Percentiles rank a stretch among this genome's conserved stretches.
Evolutionary conservation across 139 green algal genomes (phyloP).

Genomic region (Chlorella sp.): DNA sequence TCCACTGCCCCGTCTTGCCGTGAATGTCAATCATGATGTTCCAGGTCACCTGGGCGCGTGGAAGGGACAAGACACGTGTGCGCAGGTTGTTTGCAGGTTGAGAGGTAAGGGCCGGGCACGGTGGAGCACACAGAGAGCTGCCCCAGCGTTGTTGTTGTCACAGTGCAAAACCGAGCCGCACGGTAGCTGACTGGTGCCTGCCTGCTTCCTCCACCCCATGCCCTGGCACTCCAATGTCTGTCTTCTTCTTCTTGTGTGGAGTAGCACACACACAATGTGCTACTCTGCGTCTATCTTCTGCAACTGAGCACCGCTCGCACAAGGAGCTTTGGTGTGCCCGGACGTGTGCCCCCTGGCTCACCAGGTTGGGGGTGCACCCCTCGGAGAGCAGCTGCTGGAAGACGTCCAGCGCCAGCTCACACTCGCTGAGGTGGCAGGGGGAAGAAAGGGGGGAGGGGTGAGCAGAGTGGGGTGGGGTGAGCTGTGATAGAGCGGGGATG

Average conservation of each 20-base stretch:
- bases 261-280: no score
- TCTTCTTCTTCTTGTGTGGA: no score
- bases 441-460: not conserved
- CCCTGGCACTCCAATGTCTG: no score
- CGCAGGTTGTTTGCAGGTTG: no score
- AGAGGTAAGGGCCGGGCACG: not conserved
- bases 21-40: slow-evolving; percentile 87
- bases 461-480: not conserved
- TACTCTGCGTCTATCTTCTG: no score
- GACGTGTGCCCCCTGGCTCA: not conserved
- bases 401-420: slow-evolving; percentile 72
- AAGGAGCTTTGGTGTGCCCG: no score
- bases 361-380: slow-evolving; percentile 52
- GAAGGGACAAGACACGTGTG: not conserved
- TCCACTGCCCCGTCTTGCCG: slow-evolving; percentile 78
- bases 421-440: slow-evolving; percentile 37
- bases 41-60: slow-evolving; percentile 59
- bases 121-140: not conserved
- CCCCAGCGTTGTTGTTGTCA: no score
- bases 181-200: no score
- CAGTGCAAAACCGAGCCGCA: no score
- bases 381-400: slow-evolving; percentile 50
- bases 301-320: no score
- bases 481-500: not conserved
- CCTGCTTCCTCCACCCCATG: no score